These are phyloP conservation scores for Dothideomycetes sp. DNA, from an alignment of 2,329 filamentous ascomycete genomes.

Conservation along the genomic window DNA sequence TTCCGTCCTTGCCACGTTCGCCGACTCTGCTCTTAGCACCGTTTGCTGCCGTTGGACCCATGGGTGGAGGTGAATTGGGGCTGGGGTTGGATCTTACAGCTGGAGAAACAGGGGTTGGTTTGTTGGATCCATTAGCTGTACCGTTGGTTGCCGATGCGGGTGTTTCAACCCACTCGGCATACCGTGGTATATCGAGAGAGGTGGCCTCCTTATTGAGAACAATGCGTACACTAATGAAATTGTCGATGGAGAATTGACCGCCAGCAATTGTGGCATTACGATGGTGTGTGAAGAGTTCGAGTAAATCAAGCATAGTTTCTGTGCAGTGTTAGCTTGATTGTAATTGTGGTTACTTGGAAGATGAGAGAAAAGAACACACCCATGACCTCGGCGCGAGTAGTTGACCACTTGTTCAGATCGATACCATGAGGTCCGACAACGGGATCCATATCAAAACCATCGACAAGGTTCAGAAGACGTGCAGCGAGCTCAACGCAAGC, in stretches of 20 bases:
- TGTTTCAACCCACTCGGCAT: slow-evolving; percentile 42
- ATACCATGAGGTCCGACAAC: slow-evolving; percentile 36
- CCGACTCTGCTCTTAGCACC: slow-evolving; percentile 24
- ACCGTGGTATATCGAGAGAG: slow-evolving; percentile 50
- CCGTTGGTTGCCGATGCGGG: slow-evolving; percentile 27
- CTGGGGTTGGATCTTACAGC: slow-evolving; percentile 17
- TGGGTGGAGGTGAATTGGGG: slow-evolving; percentile 33
- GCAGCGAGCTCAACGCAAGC: slow-evolving; percentile 73
- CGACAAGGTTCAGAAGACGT: slow-evolving; percentile 42
- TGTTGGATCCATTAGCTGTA: slow-evolving; percentile 24
- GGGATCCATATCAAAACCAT: slow-evolving; percentile 43
- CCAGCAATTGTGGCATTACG: slow-evolving; percentile 66
- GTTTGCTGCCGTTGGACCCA: slow-evolving; percentile 24
- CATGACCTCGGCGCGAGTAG: slow-evolving; percentile 39
- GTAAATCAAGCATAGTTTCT: slow-evolving; percentile 80
- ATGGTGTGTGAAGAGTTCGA: slow-evolving; percentile 88
- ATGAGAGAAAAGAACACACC: slow-evolving; percentile 14
- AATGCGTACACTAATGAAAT: slow-evolving; percentile 80
- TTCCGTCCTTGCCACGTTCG: slow-evolving; percentile 53
- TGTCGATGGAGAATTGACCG: slow-evolving; percentile 59
- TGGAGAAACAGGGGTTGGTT: slow-evolving; percentile 10
- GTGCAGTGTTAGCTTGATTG: slow-evolving; percentile 41
- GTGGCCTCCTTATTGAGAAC: slow-evolving; percentile 74
- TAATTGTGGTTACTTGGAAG: slow-evolving; percentile 21
- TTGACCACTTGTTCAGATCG: slow-evolving; percentile 39